Evolutionary conservation across 2,329 filamentous ascomycete genomes (phyloP).

Genomic region (Juglanconis oblonga): DNA sequence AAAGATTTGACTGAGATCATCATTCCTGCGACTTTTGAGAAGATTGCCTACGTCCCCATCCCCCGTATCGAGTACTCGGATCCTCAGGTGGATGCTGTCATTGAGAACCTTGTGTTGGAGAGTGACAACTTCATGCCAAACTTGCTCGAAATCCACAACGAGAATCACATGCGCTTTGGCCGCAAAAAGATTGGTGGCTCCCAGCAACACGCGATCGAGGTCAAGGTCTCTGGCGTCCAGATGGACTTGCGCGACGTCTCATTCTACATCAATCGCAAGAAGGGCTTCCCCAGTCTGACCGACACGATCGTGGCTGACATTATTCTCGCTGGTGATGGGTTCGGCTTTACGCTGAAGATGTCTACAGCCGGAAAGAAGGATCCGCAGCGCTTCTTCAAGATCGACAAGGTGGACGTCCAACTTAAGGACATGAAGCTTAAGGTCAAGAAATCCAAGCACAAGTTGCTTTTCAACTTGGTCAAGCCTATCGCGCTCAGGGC

Average conservation of each 20-base stretch:
- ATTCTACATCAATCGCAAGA: slow-evolving; percentile 93
- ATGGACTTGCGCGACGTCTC: slow-evolving; percentile 88
- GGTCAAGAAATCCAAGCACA: slow-evolving; percentile 92
- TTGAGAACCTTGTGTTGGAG: slow-evolving; percentile 94
- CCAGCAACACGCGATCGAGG: slow-evolving; percentile 75
- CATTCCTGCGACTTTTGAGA: slow-evolving; percentile 77
- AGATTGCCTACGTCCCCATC: slow-evolving; percentile 83
- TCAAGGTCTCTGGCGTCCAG: slow-evolving; percentile 86
- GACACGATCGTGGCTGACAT: slow-evolving; percentile 89
- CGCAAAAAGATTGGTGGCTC: slow-evolving; percentile 82
- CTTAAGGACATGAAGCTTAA: slow-evolving; percentile 83
- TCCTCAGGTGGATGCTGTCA: slow-evolving; percentile 75
- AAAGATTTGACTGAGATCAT: slow-evolving; percentile 89
- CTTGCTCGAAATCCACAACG: slow-evolving; percentile 78
- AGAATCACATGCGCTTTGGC: slow-evolving; percentile 94
- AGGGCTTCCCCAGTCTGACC: slow-evolving; percentile 83
- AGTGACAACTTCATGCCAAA: slow-evolving; percentile 97
- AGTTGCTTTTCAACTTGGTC: slow-evolving; percentile 79
- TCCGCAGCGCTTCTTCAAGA: slow-evolving; percentile 84
- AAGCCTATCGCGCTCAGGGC: slow-evolving; percentile 85
- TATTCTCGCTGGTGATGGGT: slow-evolving; percentile 79
- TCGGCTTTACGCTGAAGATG: slow-evolving; percentile 88
- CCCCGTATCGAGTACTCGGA: slow-evolving; percentile 94
- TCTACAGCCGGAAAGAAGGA: slow-evolving; percentile 77
- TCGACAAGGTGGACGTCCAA: slow-evolving; percentile 82